phyloP scores from a whole-genome alignment of 2,329 filamentous ascomycete genomes.

The Ambrosiella cleistominuta region DNA sequence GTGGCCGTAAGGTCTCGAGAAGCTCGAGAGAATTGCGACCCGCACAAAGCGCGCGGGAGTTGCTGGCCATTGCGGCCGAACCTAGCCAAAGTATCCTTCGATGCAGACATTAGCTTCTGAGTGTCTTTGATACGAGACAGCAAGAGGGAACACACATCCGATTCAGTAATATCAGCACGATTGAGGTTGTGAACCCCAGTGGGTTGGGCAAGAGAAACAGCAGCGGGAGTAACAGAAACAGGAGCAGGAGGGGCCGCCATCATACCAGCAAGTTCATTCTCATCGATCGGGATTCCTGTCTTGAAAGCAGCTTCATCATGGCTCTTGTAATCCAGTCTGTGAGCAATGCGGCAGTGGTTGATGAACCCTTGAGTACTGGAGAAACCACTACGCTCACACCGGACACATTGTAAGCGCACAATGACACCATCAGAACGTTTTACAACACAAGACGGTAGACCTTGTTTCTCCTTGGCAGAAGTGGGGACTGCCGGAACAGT shows the following conservation, averaged over 20 bases:
- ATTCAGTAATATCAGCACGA: constrained; percentile 7
- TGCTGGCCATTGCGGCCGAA: constrained; percentile 3
- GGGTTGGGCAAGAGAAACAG: background rate
- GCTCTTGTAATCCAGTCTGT: constrained; percentile 83
- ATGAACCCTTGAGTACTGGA: constrained; percentile 97
- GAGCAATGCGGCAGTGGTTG: constrained; percentile 94
- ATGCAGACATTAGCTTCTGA: constrained; percentile 9
- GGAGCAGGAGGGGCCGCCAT: background rate
- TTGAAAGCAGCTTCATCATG: constrained; percentile 85
- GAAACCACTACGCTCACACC: constrained; percentile 81
- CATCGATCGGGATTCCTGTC: constrained; percentile 66
- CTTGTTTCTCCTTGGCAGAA: constrained; percentile 61
- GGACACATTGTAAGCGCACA: constrained; percentile 78
- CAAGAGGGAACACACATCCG: constrained; percentile 12
- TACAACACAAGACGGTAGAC: constrained; percentile 52
- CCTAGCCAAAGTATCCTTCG: background rate
- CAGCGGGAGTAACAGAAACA: background rate
- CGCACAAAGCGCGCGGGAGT: constrained; percentile 1
- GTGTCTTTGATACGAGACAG: constrained; percentile 12
- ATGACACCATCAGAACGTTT: constrained; percentile 71
- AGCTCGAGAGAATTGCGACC: background rate
- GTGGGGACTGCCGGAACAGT: constrained; percentile 54
- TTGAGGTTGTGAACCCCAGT: constrained; percentile 4
- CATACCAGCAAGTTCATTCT: constrained; percentile 4
- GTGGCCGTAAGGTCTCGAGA: background rate